A percentile compares a stretch with the other conserved stretches of the same genome.
phyloP scores from a whole-genome alignment of 139 green algal species.

The Chlorella sp. region DNA sequence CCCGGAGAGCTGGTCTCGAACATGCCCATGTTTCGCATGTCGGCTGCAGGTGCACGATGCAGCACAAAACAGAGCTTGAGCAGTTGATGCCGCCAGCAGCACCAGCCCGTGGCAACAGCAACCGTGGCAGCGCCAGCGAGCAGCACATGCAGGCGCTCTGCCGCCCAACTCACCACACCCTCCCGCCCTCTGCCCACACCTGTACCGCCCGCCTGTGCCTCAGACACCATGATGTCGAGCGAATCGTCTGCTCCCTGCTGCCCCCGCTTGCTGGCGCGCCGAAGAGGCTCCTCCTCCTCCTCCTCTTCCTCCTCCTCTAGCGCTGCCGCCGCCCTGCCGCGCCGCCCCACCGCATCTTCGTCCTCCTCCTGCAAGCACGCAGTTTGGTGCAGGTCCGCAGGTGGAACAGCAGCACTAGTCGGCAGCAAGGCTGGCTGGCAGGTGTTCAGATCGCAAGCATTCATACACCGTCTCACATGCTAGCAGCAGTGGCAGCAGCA shows the following conservation, averaged over 20 bases:
- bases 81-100: too few relatives aligned
- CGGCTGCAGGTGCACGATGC: not conserved
- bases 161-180: too few relatives aligned
- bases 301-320: not conserved
- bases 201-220: slow-evolving; percentile 1
- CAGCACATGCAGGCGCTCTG: too few relatives aligned
- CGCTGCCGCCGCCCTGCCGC: not conserved
- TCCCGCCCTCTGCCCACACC: not conserved
- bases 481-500: not conserved
- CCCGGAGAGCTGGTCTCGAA: not conserved
- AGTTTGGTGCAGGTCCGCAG: too few relatives aligned
- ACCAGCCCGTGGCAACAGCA: too few relatives aligned
- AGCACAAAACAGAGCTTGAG: too few relatives aligned
- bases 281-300: not conserved
- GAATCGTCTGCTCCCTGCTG: not conserved
- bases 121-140: too few relatives aligned
- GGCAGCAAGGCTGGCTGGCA: not conserved
- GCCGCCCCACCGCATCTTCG: not conserved
- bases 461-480: too few relatives aligned
- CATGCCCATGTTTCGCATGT: slow-evolving; percentile 20
- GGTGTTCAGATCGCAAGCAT: not conserved
- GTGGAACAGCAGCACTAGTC: too few relatives aligned
- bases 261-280: not conserved
- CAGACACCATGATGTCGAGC: not conserved
- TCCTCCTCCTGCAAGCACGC: not conserved